phyloP scores from a whole-genome alignment of 768 basidiomycete species.

The Mrakia blollopis region DNA sequence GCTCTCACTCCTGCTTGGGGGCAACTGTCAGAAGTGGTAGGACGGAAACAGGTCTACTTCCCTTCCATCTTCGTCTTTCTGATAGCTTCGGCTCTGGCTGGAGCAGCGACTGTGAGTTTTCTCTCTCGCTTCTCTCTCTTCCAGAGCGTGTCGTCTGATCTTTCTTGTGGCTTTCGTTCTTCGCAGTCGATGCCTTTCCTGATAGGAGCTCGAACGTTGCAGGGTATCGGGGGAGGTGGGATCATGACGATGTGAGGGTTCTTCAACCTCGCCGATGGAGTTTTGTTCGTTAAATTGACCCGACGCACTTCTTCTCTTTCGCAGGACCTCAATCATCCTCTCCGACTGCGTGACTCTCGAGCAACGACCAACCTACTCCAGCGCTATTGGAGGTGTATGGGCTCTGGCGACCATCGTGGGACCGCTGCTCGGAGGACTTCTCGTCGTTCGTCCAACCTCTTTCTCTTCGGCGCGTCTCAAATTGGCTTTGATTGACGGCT shows the following conservation, averaged over 20 bases:
- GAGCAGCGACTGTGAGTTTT: conserved; percentile 59
- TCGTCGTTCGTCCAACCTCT: not conserved
- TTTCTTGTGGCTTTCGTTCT: not conserved
- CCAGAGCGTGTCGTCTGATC: not conserved
- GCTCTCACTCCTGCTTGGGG: not conserved
- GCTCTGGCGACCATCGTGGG: not conserved
- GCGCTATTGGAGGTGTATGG: not conserved
- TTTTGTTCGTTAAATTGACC: too few relatives aligned
- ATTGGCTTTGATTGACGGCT: too few relatives aligned
- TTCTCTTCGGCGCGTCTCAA: not conserved
- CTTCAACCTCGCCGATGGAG: too few relatives aligned
- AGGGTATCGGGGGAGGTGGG: conserved; percentile 72
- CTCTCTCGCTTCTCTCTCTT: not conserved
- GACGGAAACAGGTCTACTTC: conserved; percentile 70
- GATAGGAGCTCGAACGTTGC: conserved; percentile 60
- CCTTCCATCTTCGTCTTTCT: conserved; percentile 71
- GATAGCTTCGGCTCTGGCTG: conserved; percentile 73
- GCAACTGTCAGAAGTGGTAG: conserved; percentile 37
- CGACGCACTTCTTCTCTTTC: not conserved
- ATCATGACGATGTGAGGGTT: conserved; percentile 12
- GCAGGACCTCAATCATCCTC: conserved; percentile 70
- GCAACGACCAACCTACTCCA: not conserved
- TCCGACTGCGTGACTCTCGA: conserved; percentile 61
- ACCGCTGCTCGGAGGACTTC: conserved; percentile 17
- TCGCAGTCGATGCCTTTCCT: conserved; percentile 54